Percentiles rank a stretch among this genome's conserved stretches.
Evolutionary conservation across 139 green algal species (phyloP).

Genomic region (Nannochloris sp.): DNA sequence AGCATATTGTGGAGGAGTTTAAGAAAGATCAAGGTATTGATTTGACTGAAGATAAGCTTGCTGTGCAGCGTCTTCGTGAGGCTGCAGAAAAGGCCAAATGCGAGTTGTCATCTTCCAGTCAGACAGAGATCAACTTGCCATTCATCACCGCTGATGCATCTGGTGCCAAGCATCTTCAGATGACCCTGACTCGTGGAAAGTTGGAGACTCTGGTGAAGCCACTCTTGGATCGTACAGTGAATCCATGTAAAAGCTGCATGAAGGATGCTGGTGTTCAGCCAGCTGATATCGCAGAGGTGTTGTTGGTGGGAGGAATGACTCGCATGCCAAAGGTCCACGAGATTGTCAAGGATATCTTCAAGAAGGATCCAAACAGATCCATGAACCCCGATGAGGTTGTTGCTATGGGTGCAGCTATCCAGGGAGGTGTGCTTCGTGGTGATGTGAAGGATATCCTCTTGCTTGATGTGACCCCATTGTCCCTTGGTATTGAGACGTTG

Average conservation of each 20-base stretch:
- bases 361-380: conserved; percentile 73
- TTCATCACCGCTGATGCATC: conserved; percentile 97
- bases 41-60: conserved; percentile 85
- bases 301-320: conserved; percentile 97
- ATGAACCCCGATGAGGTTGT: conserved; percentile 99
- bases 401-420: conserved; percentile 93
- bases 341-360: conserved; percentile 88
- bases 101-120: conserved; percentile 79
- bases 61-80: conserved; percentile 90
- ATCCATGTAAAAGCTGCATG: conserved; percentile 87
- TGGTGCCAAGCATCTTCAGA: conserved; percentile 40
- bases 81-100: conserved; percentile 96
- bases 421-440: conserved; percentile 88
- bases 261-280: conserved; percentile 74
- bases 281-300: conserved; percentile 91
- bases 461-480: conserved; percentile 96
- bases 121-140: conserved; percentile 97
- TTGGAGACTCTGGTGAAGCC: conserved; percentile 74
- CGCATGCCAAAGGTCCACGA: conserved; percentile 94
- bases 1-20: conserved; percentile 58
- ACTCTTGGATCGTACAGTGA: conserved; percentile 86
- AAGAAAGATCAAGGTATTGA: conserved; percentile 90
- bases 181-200: conserved; percentile 56
- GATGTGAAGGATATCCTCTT: conserved; percentile 97
- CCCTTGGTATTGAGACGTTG: conserved; percentile 97